Evolutionary conservation across 2,329 filamentous ascomycete genomes (phyloP).

Genomic region (Diplodia scrobiculata): DNA sequence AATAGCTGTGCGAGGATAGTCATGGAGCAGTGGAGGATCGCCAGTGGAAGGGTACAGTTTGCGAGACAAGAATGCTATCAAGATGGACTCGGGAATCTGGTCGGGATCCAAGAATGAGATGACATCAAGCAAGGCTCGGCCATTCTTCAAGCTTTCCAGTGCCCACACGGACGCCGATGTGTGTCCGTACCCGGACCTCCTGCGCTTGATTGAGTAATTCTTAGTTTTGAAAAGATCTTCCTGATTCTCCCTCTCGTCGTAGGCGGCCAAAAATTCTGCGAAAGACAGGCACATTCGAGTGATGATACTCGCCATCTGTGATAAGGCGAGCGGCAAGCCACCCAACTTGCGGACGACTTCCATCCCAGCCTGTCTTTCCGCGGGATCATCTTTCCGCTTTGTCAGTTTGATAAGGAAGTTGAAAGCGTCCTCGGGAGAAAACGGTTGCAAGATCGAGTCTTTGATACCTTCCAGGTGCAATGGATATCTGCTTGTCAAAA

Average conservation of each 20-base stretch:
- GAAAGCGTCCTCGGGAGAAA: not conserved
- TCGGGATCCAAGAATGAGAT: constrained; percentile 32
- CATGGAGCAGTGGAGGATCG: not conserved
- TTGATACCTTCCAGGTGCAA: not conserved
- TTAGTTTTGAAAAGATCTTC: not conserved
- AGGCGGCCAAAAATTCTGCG: constrained; percentile 30
- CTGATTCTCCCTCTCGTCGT: constrained; percentile 19
- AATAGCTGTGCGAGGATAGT: constrained; percentile 9
- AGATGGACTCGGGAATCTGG: constrained; percentile 29
- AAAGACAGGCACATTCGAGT: constrained; percentile 28
- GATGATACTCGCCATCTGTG: constrained; percentile 34
- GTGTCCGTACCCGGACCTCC: not conserved
- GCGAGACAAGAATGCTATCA: not conserved
- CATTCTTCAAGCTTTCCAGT: constrained; percentile 28
- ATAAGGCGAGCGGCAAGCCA: constrained; percentile 33
- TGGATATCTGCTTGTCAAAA: constrained; percentile 32
- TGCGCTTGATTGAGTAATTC: not conserved
- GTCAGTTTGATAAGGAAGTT: constrained; percentile 3
- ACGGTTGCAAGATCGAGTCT: not conserved
- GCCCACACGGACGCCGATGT: constrained; percentile 27
- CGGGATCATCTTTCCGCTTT: not conserved
- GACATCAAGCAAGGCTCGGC: constrained; percentile 29
- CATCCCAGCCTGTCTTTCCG: not conserved
- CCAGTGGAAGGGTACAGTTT: not conserved
- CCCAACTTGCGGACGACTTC: constrained; percentile 29